Evolutionary conservation across 345 rosid species (phyloP), one percentile per base, ranked within the genome.

Genomic region (Acer negundo): DNA sequence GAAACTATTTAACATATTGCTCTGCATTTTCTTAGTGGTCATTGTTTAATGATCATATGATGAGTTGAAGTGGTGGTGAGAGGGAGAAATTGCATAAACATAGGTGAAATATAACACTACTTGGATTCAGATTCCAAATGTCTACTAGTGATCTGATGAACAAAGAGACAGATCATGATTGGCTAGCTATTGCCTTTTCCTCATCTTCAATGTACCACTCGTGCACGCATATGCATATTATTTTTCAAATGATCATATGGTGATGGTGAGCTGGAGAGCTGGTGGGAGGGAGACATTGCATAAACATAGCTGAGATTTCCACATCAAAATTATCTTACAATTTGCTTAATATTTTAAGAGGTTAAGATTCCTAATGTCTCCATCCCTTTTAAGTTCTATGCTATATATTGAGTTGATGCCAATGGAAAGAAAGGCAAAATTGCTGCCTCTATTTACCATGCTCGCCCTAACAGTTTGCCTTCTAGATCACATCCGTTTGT

Each of bases 391-490:
- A n/a, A n/a, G n/a, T n/a, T 6, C n/a, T 2, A 15, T 53, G 1
- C 31, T 65, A 71, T 58, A 67, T 79, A 58, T 78, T n/a, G 31
- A 2, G 40, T 55, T 26, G 22, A 61, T 53, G 17, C 44, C 40
- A 23, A 26, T 35, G 19, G 58, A 0, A 23, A 51, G 19, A 74
- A 66, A 35, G 31, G n/a, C 74, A 75, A 75, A 82, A 82, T 85
- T 88, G 77, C 77, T 8, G 47, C 80, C 13, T 9, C 62, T 22
- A 73, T 79, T 61, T 83, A 9, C 81, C 90, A 90, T 67, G n/a
- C 70, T 62, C 81, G 91, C 2, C 88, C 93, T 5, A 83, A 85
- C 75, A 86, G 89, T 77, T 74, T 80, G 55, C 91, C 88, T 10
- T 75, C 86, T 2, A 84, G 80, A 42, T 80, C 78, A 67, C 90